Base-by-base conservation (phyloP, 176 grass and related monocot species). In the Sorghum bicolor region DNA sequence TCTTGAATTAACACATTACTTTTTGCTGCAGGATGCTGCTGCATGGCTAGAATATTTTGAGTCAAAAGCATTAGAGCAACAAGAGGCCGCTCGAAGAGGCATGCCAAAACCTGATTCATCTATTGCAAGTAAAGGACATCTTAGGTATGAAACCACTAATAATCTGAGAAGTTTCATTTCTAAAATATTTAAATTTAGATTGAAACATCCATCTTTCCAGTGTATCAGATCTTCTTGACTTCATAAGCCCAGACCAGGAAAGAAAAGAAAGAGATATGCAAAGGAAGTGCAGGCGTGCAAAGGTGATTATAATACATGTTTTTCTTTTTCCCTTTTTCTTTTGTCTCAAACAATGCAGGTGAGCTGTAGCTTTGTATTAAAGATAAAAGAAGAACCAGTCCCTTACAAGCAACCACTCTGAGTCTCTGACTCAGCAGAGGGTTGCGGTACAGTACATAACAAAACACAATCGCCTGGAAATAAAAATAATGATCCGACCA, bases 1-100 rank as follows among this genome's bases (percentile, higher is more conserved):
- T 63, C 31, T 73, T 85, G 31, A 75, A 78, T 69, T 79, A 91
- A 48, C 44, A 52, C 43, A 36, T 50, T 75, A 62, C 63, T 75
- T 55, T 41, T 37, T 87, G 10, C 70, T 86, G 29, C 77, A 99
- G 97, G 97, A 99, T 99, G 93, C 97, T 80, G 88, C 86, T 76
- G 89, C 97, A 64, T 99, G 97, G 97, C 84, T 99, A 45, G 97
- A 99, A 71, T 99, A 99, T 87, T 99, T 99, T 53, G 93, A 99
- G 81, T 99, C 97, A 64, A 96, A 90, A 88, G 97, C 89, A 80
- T 66, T 94, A 77, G 97, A 99, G 67, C 93, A 99, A 72, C 97
- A 96, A 86, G 97, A 99, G 90, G 97, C 93, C 0, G 67, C 86
- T 89, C 85, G 89, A 83, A 94, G 93, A 83, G 97, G 97, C 80